Evolutionary conservation across 2,329 filamentous ascomycete genomes (phyloP).

Genomic region (Thelonectria blattea): DNA sequence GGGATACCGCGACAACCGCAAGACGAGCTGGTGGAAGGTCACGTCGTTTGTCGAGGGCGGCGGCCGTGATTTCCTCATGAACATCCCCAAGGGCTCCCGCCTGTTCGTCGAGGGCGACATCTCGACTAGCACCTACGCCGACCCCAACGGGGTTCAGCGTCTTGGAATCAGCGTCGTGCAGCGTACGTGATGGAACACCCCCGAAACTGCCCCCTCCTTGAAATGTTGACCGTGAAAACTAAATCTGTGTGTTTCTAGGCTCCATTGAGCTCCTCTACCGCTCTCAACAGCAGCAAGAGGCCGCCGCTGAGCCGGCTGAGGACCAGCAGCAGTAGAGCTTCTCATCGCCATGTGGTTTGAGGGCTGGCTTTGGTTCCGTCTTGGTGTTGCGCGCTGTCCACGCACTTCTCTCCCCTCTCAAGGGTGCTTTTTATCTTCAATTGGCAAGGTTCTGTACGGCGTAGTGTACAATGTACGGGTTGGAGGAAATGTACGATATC

Average conservation of each 20-base stretch:
- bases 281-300: slow-evolving; percentile 35
- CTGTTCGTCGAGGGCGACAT: slow-evolving; percentile 77
- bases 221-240: slow-evolving; percentile 3
- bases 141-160: slow-evolving; percentile 71
- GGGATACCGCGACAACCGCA: slow-evolving; percentile 72
- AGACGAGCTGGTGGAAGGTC: slow-evolving; percentile 86
- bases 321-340: not conserved
- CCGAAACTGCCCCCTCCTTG: not conserved
- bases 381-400: slow-evolving; percentile 3
- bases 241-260: slow-evolving; percentile 42
- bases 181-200: slow-evolving; percentile 64
- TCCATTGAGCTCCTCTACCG: slow-evolving; percentile 54
- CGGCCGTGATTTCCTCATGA: slow-evolving; percentile 73
- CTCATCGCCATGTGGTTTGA: not conserved
- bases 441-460: slow-evolving; percentile 32
- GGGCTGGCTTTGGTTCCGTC: not conserved
- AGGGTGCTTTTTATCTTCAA: slow-evolving; percentile 24
- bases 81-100: slow-evolving; percentile 79
- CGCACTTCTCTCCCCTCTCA: slow-evolving; percentile 32
- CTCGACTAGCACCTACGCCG: slow-evolving; percentile 69
- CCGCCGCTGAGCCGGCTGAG: not conserved
- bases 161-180: slow-evolving; percentile 74
- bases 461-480: slow-evolving; percentile 22
- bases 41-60: slow-evolving; percentile 75
- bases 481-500: slow-evolving; percentile 34